Evolutionary conservation across 805 yeast species (phyloP), one percentile per base, ranked within the genome.

Genomic region (Saturnispora zaruensis): DNA sequence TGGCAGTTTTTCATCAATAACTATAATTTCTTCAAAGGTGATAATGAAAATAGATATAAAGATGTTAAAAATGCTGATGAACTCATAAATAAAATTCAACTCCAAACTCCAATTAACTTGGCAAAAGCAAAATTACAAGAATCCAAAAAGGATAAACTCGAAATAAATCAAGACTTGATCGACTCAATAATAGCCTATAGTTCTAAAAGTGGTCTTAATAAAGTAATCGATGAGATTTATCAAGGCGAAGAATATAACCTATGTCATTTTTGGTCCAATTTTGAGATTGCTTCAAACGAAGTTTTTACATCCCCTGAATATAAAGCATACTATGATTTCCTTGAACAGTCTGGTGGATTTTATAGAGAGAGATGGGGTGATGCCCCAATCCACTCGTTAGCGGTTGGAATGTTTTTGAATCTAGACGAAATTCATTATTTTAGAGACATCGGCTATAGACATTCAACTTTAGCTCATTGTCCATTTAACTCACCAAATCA

Each of bases 351-450:
- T 4, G 87, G 90, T 9, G 97, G 98, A 0, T 90, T 91, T 61
- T 89, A 81, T 74, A 75, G 77, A 48, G 96, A 93, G 64, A 71
- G 99, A 60, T 91, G 98, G 98, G 98, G 98, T 2, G 98, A 91
- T 72, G 96, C 97, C 0, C 96, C 97, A 0, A 81, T 91, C 4
- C 97, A 89, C 64, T 83, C 96, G 0, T 66, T 93, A 21, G 98
- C 95, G 0, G 78, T 85, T 5, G 91, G 88, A 0, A 73, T 93
- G 76, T 72, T 85, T 58, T 68, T 90, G 40, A 74, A 84, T 51
- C 65, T 81, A 2, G 69, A 76, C 2, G 87, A 90, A 51, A 70
- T 91, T 8, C 97, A 91, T 66, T 91, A 89, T 66, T 91, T 91
- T 68, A 71, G 96, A 54, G 97, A 91, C 61, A 82, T 91, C 55